Evolutionary conservation across 495 filamentous ascomycete genomes (phyloP), one percentile per base, ranked within the genome.

Genomic region (Annulohypoxylon moriforme): DNA sequence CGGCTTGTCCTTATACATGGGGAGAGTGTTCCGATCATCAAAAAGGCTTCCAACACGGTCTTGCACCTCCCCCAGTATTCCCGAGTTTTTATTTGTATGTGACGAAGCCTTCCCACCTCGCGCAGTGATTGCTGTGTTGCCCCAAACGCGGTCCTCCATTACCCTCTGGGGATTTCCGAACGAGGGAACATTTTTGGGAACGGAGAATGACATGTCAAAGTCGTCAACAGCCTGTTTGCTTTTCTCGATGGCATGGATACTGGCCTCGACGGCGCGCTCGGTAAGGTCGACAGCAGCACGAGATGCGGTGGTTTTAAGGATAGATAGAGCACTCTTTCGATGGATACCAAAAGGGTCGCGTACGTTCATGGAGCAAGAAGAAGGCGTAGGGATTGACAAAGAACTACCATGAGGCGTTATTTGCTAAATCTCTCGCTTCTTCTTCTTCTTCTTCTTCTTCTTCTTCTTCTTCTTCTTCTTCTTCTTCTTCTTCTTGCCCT

Each of bases 1-100:
- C 24, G 96, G 96, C 76, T 99, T 99, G 80, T 99, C 96, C 84
- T 99, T 99, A 81, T 99, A 99, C 90, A 98, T 92, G 40, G 96
- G 96, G 24, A 99, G 83, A 33, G 89, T 85, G 57, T 85, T 88
- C 47, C 86, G 82, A 33, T 86, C 81, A 73, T 79, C 84, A 80
- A 84, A 85, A 71, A 83, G 80, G 60, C 63, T 72, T 40, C 81
- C 81, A 7, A 83, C 76, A 22, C 77, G 77, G 60, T 82, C 80
- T 58, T 84, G 83, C 11, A 87, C 77, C 11, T 77, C 80, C 55
- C 80, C 72, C 44, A 88, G 76, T 53, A 86, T 82, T 25, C 81
- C 79, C 34, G 75, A 72, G 64, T 64, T 73, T 68, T 73, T 76
- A 57, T 65, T 80, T 27, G 75, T 60, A 44, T 73, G 47, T 22